A percentile compares a stretch with the other conserved stretches of the same genome.
Conservation (phyloP, 192 early-diverging fungal species). For the Umbelopsis isabellina region DNA sequence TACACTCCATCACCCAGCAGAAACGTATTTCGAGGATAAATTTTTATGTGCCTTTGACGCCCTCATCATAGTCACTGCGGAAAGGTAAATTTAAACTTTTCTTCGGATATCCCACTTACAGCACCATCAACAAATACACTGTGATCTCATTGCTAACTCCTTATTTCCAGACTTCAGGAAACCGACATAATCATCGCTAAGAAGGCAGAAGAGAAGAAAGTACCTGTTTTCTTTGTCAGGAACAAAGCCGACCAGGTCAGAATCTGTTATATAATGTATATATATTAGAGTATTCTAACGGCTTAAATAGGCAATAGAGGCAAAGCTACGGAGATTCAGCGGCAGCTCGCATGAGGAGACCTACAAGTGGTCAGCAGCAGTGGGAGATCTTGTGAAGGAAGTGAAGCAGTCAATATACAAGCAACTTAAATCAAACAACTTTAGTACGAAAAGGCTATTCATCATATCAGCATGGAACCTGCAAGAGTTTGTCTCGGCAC, state of each 20-base stretch:
- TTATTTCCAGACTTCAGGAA: conserved; percentile 26
- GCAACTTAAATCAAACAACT: conserved; percentile 32
- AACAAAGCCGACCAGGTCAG: conserved; percentile 38
- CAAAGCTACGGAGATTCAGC: conserved; percentile 25
- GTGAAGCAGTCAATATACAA: conserved; percentile 28
- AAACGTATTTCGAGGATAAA: conserved; percentile 45
- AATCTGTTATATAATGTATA: not conserved
- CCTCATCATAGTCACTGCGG: conserved; percentile 40
- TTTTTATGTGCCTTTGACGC: conserved; percentile 43
- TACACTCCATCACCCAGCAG: conserved; percentile 27
- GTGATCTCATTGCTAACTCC: conserved; percentile 5
- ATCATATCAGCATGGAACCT: conserved; percentile 40
- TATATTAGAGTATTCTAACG: not conserved
- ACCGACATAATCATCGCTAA: conserved; percentile 31
- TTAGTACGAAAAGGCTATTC: conserved; percentile 30
- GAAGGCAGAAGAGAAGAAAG: conserved; percentile 25
- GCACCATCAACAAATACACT: conserved; percentile 8
- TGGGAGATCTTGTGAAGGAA: conserved; percentile 32
- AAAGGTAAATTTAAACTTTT: conserved; percentile 31
- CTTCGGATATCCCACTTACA: conserved; percentile 3
- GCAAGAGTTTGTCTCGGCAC: conserved; percentile 31
- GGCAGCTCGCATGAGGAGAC: conserved; percentile 7
- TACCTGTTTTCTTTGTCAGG: conserved; percentile 37
- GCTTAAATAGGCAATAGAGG: conserved; percentile 27
- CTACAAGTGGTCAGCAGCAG: conserved; percentile 33